phyloP scores from a whole-genome alignment of 176 grass and related monocot genomes.

The Cocos nucifera region DNA sequence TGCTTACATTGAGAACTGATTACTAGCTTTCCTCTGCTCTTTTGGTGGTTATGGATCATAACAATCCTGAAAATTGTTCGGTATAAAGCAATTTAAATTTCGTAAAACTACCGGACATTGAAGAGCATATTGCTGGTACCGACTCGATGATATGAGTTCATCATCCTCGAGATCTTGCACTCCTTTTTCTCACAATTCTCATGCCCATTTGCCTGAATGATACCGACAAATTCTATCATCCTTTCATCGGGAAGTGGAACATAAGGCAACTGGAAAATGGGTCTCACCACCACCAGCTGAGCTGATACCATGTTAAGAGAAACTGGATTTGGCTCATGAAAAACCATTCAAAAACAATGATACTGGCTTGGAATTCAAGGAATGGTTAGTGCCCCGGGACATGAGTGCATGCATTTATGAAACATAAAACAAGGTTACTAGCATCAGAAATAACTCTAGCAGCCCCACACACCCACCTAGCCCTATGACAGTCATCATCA shows the following conservation, averaged over 20 bases:
- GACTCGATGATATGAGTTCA: conserved; percentile 60
- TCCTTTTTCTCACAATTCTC: conserved; percentile 61
- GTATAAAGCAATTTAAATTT: no score
- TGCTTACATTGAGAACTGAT: no score
- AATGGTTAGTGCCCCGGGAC: conserved; percentile 43
- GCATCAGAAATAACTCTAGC: conserved; percentile 67
- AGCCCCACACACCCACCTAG: conserved; percentile 56
- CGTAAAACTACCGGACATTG: no score
- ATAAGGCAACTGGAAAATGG: conserved; percentile 64
- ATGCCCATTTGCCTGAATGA: conserved; percentile 54
- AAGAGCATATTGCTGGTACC: conserved; percentile 28
- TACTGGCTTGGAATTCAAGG: conserved; percentile 38
- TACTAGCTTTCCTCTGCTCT: no score
- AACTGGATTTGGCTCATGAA: conserved; percentile 67
- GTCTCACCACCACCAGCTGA: conserved; percentile 59
- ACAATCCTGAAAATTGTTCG: background rate
- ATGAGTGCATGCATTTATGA: conserved; percentile 67
- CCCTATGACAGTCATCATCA: conserved; percentile 61
- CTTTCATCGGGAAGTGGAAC: conserved; percentile 59
- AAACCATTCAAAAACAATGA: conserved; percentile 76
- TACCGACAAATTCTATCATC: conserved; percentile 52
- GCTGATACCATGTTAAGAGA: conserved; percentile 68
- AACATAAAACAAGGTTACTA: conserved; percentile 66
- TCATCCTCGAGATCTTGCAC: conserved; percentile 53
- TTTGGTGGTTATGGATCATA: background rate